Evolutionary conservation across 2,329 filamentous ascomycete species (phyloP).

Genomic region (Geosmithia putterillii): DNA sequence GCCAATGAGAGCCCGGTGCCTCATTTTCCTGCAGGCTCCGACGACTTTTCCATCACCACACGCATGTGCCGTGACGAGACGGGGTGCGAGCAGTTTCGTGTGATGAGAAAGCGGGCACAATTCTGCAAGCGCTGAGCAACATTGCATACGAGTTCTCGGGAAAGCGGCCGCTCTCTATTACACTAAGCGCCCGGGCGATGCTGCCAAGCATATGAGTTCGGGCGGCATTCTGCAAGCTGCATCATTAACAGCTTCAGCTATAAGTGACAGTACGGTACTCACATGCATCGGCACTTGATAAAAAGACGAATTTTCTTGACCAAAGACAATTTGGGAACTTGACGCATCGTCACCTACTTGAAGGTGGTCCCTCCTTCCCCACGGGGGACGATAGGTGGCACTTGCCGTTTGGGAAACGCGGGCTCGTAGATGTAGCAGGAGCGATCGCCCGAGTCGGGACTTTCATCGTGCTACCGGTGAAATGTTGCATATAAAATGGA

Average conservation of each 20-base stretch:
- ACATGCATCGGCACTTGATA: background rate
- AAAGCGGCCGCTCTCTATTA: background rate
- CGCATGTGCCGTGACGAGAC: background rate
- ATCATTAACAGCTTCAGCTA: background rate
- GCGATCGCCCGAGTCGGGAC: too few species aligned
- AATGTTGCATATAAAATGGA: too few species aligned
- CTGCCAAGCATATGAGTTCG: background rate
- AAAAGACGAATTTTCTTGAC: background rate
- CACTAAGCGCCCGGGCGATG: background rate
- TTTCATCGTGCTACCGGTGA: background rate
- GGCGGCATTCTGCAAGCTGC: background rate
- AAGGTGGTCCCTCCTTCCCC: background rate
- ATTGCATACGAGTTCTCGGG: too few species aligned
- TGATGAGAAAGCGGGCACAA: background rate
- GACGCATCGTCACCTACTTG: background rate
- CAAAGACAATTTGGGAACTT: background rate
- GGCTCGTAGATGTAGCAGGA: background rate
- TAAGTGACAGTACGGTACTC: too few species aligned
- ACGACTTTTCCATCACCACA: background rate
- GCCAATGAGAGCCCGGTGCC: slow-evolving; percentile 11
- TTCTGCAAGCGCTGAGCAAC: background rate
- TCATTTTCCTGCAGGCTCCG: background rate
- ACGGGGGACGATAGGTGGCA: background rate
- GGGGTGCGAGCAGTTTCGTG: background rate
- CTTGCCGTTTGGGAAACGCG: background rate